A percentile compares a stretch with the other conserved stretches of the same genome.
Conservation (phyloP, 495 filamentous ascomycete genomes). For the Monascus purpureus region DNA sequence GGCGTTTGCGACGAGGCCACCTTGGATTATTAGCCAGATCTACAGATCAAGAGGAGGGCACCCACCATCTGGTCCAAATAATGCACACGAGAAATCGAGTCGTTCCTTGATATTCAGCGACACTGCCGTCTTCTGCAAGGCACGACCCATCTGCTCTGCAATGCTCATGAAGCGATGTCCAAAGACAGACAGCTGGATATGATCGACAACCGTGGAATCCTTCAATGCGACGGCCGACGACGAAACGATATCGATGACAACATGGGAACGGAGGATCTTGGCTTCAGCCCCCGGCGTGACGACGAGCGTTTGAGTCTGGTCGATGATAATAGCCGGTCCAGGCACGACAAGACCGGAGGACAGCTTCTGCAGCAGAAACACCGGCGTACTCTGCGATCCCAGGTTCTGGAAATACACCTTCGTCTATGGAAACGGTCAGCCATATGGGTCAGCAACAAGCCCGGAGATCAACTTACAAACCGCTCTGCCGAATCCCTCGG, state of each 20-base stretch:
- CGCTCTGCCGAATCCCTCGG: background rate
- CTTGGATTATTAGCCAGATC: background rate
- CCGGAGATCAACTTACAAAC: background rate
- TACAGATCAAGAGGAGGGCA: background rate
- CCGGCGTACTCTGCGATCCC: slow-evolving; percentile 64
- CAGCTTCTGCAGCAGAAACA: slow-evolving; percentile 74
- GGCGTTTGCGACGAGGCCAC: slow-evolving; percentile 80
- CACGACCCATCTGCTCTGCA: slow-evolving; percentile 93
- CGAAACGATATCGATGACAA: slow-evolving; percentile 40
- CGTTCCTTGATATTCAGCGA: slow-evolving; percentile 97
- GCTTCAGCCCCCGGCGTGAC: slow-evolving; percentile 63
- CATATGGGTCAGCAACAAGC: too few relatives aligned
- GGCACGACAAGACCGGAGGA: slow-evolving; percentile 58
- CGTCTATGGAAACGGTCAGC: too few relatives aligned
- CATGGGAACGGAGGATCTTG: slow-evolving; percentile 25
- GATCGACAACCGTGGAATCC: slow-evolving; percentile 53
- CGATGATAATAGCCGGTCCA: slow-evolving; percentile 85
- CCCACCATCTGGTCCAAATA: slow-evolving; percentile 72
- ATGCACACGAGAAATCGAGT: slow-evolving; percentile 89
- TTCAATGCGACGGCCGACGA: slow-evolving; percentile 49
- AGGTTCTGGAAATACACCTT: slow-evolving; percentile 25
- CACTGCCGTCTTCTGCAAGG: slow-evolving; percentile 92
- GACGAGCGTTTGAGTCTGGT: slow-evolving; percentile 92
- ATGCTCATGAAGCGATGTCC: slow-evolving; percentile 98
- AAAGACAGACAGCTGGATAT: slow-evolving; percentile 91